Conservation (phyloP, 106 monocot species). For the Dendrobium officinale region DNA sequence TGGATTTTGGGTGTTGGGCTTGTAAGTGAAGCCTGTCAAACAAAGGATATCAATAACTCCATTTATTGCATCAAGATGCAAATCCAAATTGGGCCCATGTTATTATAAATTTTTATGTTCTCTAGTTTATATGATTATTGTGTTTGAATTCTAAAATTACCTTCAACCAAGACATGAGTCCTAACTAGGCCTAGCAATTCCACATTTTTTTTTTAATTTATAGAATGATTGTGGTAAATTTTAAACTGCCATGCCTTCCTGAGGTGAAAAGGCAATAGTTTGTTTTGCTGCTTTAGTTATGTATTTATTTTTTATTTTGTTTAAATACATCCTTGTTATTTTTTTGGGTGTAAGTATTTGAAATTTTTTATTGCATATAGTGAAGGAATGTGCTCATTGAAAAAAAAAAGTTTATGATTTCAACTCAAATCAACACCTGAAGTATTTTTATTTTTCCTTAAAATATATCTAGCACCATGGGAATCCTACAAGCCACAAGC, state of each 20-base stretch:
- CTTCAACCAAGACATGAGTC: not conserved
- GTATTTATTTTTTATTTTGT: not conserved
- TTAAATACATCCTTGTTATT: not conserved
- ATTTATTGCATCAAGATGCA: not conserved
- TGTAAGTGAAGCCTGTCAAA: not conserved
- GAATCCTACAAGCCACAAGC: slow-evolving; percentile 81
- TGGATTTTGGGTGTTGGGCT: not conserved
- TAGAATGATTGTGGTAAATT: not conserved
- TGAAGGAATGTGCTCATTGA: not conserved
- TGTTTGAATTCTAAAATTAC: not conserved
- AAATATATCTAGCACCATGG: slow-evolving; percentile 68
- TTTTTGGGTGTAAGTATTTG: not conserved
- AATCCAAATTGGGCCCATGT: not conserved
- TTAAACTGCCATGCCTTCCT: not conserved
- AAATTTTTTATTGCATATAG: not conserved
- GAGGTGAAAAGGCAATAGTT: not conserved
- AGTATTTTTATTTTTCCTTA: not conserved
- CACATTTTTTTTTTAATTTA: not conserved
- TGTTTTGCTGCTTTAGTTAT: not conserved
- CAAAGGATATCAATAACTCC: too few species aligned
- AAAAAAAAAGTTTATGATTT: not conserved
- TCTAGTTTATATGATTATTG: not conserved
- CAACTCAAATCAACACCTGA: not conserved
- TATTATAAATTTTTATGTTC: not conserved
- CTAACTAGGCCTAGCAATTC: not conserved